Evolutionary conservation across 169 alveolate species (phyloP).

Genomic region (Cryptosporidium bovis): DNA sequence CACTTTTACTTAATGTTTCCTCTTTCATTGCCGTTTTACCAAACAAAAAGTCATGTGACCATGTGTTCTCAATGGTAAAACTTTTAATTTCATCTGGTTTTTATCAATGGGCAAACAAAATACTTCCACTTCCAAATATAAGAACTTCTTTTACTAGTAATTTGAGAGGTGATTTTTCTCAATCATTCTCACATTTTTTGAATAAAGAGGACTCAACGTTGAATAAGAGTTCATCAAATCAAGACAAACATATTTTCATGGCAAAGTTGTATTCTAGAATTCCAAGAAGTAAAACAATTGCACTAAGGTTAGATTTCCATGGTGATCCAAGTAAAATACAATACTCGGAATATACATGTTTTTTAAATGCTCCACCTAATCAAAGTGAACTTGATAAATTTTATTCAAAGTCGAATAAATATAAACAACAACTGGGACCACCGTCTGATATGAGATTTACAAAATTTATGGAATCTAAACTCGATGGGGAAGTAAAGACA

Average conservation of each 20-base stretch:
- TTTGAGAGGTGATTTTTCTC: constrained; percentile 3
- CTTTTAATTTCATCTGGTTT: constrained; percentile 60
- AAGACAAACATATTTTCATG: constrained; percentile 59
- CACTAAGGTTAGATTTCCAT: constrained; percentile 41
- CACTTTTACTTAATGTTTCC: constrained; percentile 9
- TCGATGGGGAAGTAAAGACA: constrained; percentile 36
- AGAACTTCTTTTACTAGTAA: constrained; percentile 12
- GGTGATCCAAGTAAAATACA: constrained; percentile 49
- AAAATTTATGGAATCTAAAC: constrained; percentile 14
- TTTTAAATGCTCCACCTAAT: constrained; percentile 59
- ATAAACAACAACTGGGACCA: constrained; percentile 12
- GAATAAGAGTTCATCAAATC: neutral
- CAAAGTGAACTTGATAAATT: neutral
- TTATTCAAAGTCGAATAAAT: constrained; percentile 44
- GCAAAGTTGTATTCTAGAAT: constrained; percentile 57
- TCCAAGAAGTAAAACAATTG: constrained; percentile 70
- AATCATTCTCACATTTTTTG: constrained; percentile 4
- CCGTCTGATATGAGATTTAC: constrained; percentile 19
- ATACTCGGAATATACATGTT: constrained; percentile 63
- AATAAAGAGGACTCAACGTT: neutral
- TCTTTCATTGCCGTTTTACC: constrained; percentile 51
- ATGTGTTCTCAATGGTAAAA: constrained; percentile 40
- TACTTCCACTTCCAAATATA: constrained; percentile 28
- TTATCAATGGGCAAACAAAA: constrained; percentile 49
- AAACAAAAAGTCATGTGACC: constrained; percentile 31